A percentile compares a stretch with the other conserved stretches of the same genome.
Evolutionary conservation across 2,329 filamentous ascomycete genomes (phyloP).

Genomic region (Xylaria arbuscula): DNA sequence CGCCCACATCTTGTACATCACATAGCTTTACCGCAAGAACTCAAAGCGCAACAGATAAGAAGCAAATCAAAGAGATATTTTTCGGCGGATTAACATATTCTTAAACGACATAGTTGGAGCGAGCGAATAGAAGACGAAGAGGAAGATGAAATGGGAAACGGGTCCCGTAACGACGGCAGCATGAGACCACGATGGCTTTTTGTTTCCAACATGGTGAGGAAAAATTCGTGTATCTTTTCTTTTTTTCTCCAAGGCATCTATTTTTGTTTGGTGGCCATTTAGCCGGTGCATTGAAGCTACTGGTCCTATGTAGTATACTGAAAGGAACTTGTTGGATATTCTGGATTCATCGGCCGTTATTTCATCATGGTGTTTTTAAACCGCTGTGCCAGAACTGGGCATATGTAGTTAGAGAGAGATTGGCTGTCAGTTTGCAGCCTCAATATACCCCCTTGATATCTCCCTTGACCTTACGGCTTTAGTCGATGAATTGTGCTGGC

Average conservation of each 20-base stretch:
- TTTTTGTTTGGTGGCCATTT: constrained; percentile 13
- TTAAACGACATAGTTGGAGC: constrained; percentile 10
- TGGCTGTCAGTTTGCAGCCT: constrained; percentile 25
- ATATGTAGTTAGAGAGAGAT: constrained; percentile 21
- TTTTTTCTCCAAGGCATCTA: constrained; percentile 3
- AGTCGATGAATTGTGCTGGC: background rate
- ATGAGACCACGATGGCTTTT: constrained; percentile 27
- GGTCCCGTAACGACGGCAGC: constrained; percentile 24
- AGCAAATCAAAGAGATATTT: constrained; percentile 79
- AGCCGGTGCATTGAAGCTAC: constrained; percentile 5
- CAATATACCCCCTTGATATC: constrained; percentile 32
- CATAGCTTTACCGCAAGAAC: constrained; percentile 75
- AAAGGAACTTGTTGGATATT: constrained; percentile 18
- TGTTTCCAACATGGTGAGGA: constrained; percentile 9
- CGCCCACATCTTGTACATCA: constrained; percentile 91
- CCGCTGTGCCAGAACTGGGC: background rate
- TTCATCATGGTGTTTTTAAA: constrained; percentile 25
- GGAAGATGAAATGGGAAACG: constrained; percentile 16
- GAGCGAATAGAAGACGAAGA: constrained; percentile 12
- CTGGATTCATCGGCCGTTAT: constrained; percentile 2
- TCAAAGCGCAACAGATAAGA: constrained; percentile 74
- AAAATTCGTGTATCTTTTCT: constrained; percentile 22
- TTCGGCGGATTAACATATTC: constrained; percentile 65
- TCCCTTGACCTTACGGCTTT: background rate
- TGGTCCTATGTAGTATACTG: constrained; percentile 32